phyloP scores from a whole-genome alignment of 371 early-diverging fungal species.

The Actinomortierella ambigua region DNA sequence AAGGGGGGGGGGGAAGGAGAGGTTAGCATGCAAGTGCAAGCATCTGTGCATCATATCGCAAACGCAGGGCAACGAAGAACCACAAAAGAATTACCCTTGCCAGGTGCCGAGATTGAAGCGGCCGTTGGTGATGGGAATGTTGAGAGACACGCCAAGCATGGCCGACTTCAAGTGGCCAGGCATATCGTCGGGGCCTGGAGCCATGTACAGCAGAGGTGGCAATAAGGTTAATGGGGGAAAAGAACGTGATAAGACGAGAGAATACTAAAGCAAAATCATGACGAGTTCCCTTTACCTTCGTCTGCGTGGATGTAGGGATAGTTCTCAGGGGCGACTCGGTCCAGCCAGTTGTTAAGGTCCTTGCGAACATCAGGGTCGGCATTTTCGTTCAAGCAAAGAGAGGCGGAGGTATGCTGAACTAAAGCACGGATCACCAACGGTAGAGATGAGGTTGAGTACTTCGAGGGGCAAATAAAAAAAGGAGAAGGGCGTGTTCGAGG shows the following conservation, averaged over 20 bases:
- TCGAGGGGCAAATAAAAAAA: slow-evolving; percentile 8
- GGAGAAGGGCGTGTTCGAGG: neutral
- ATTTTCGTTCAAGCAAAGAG: slow-evolving; percentile 89
- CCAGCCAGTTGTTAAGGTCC: slow-evolving; percentile 85
- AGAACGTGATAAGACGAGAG: slow-evolving; percentile 48
- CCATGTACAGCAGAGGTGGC: too few species aligned
- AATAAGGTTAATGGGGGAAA: slow-evolving; percentile 31
- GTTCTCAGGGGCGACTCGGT: slow-evolving; percentile 79
- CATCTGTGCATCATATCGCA: slow-evolving; percentile 21
- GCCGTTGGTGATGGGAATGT: slow-evolving; percentile 87
- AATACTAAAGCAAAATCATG: too few species aligned
- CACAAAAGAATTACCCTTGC: slow-evolving; percentile 75
- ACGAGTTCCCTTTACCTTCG: slow-evolving; percentile 58
- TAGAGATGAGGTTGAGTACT: neutral
- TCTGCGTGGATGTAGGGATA: slow-evolving; percentile 80
- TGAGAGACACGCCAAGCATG: slow-evolving; percentile 84
- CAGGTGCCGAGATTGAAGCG: slow-evolving; percentile 83
- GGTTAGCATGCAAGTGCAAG: neutral
- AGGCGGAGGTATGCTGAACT: slow-evolving; percentile 91
- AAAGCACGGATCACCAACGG: neutral
- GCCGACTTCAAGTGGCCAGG: slow-evolving; percentile 90
- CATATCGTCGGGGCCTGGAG: slow-evolving; percentile 36
- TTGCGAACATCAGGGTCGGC: slow-evolving; percentile 78
- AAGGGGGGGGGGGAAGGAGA: neutral
- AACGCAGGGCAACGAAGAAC: neutral